Evolutionary conservation across 1,139 yeast species (phyloP).

Genomic region (Lodderomyces pseudojiufengensis): DNA sequence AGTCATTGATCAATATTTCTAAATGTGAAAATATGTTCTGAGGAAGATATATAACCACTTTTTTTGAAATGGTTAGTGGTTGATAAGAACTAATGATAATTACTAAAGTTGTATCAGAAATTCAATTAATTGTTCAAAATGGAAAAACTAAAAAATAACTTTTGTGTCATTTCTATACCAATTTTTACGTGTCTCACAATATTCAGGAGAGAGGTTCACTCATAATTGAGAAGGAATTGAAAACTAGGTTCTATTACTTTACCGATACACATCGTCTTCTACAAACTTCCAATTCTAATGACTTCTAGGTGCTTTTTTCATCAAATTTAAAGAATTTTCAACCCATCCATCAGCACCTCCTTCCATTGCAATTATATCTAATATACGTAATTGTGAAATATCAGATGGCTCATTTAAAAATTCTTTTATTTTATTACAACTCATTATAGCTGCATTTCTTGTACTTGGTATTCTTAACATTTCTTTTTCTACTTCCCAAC

Average conservation of each 20-base stretch:
- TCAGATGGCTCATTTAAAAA: constrained; percentile 22
- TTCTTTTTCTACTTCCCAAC: constrained; percentile 85
- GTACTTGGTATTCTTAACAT: constrained; percentile 93
- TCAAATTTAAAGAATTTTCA: constrained; percentile 65
- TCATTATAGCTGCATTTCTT: constrained; percentile 86
- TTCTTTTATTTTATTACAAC: constrained; percentile 37
- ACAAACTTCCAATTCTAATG: too few relatives aligned
- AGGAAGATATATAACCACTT: background rate
- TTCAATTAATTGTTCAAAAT: constrained; percentile 1
- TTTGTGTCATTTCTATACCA: constrained; percentile 1
- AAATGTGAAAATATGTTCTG: background rate
- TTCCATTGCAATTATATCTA: constrained; percentile 61
- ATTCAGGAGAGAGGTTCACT: too few relatives aligned
- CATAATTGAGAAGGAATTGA: too few relatives aligned
- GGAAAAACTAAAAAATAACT: background rate
- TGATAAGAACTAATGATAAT: too few relatives aligned
- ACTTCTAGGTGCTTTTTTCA: constrained; percentile 49
- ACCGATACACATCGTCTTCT: too few relatives aligned
- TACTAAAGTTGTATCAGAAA: too few relatives aligned
- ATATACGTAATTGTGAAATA: constrained; percentile 35
- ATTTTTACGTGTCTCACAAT: too few relatives aligned
- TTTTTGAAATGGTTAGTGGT: too few relatives aligned
- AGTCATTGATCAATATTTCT: constrained; percentile 15
- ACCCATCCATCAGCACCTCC: constrained; percentile 95
- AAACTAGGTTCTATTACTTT: too few relatives aligned